A percentile compares a stretch with the other conserved stretches of the same genome.
phyloP scores from a whole-genome alignment of 2,329 filamentous ascomycete genomes.

The Phaeoacremonium minimum region DNA sequence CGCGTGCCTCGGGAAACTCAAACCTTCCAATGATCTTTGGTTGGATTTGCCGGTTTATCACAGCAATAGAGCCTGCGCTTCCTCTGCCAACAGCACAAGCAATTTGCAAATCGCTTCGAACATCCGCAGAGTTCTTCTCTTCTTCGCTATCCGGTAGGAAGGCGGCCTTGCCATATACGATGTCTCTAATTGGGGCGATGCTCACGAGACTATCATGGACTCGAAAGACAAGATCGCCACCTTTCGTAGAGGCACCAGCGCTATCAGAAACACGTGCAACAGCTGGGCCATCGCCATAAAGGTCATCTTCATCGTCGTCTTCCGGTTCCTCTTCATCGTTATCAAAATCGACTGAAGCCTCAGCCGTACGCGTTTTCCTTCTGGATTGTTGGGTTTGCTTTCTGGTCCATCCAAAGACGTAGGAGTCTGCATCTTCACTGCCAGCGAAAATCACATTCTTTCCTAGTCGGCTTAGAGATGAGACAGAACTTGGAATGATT shows the following conservation, averaged over 20 bases:
- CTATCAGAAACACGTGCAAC: conserved; percentile 25
- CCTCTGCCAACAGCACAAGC: conserved; percentile 60
- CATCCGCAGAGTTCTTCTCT: conserved; percentile 36
- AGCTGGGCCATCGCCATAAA: conserved; percentile 56
- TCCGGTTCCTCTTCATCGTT: conserved; percentile 47
- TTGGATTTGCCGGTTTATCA: conserved; percentile 74
- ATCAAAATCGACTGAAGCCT: conserved; percentile 46
- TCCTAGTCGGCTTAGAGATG: conserved; percentile 66
- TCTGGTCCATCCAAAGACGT: conserved; percentile 74
- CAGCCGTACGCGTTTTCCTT: conserved; percentile 56
- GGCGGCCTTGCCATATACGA: conserved; percentile 61
- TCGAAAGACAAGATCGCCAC: conserved; percentile 67
- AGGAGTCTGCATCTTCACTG: conserved; percentile 77
- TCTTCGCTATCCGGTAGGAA: conserved; percentile 39
- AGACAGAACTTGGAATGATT: conserved; percentile 57
- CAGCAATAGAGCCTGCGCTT: conserved; percentile 64
- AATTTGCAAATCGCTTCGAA: conserved; percentile 53
- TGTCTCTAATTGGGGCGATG: conserved; percentile 73
- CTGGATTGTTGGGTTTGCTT: conserved; percentile 58
- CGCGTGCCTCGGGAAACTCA: conserved; percentile 67
- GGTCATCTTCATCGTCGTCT: conserved; percentile 60
- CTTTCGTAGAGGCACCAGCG: conserved; percentile 36
- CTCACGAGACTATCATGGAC: conserved; percentile 74
- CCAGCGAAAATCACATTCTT: conserved; percentile 75
- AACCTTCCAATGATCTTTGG: conserved; percentile 67